These are phyloP conservation scores for Kurtzmaniella cleridarum DNA, from an alignment of 805 yeast species.

Conservation along the genomic window DNA sequence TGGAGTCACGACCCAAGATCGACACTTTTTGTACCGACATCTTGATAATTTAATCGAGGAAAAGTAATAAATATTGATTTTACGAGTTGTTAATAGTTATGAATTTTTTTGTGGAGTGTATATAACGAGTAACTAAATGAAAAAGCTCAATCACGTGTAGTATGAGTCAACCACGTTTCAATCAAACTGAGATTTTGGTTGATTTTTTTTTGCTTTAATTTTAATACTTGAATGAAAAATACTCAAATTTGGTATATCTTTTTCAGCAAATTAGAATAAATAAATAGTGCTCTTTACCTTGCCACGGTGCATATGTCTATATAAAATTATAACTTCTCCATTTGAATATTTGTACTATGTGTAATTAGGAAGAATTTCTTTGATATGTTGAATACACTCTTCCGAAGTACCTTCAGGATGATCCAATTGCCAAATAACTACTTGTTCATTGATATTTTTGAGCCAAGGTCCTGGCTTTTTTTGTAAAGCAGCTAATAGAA, in stretches of 20 bases:
- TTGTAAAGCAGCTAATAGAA: slow-evolving; percentile 44
- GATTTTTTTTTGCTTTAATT: no score
- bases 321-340: not conserved
- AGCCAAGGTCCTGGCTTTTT: slow-evolving; percentile 88
- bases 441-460: slow-evolving; percentile 46
- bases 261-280: not conserved
- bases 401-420: slow-evolving; percentile 51
- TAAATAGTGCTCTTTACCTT: not conserved
- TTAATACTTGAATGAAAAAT: no score
- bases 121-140: not conserved
- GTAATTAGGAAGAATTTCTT: slow-evolving; percentile 14
- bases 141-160: not conserved
- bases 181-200: slow-evolving; percentile 1
- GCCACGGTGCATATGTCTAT: not conserved
- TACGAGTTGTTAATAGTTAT: no score
- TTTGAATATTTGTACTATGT: not conserved
- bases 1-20: slow-evolving; percentile 76
- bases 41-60: not conserved
- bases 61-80: no score
- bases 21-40: slow-evolving; percentile 48
- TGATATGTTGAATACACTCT: slow-evolving; percentile 48
- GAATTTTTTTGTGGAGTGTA: not conserved
- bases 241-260: not conserved
- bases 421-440: slow-evolving; percentile 74
- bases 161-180: not conserved